phyloP scores from a whole-genome alignment of 352 stramenopile genomes.

The Phytophthora fragariae region DNA sequence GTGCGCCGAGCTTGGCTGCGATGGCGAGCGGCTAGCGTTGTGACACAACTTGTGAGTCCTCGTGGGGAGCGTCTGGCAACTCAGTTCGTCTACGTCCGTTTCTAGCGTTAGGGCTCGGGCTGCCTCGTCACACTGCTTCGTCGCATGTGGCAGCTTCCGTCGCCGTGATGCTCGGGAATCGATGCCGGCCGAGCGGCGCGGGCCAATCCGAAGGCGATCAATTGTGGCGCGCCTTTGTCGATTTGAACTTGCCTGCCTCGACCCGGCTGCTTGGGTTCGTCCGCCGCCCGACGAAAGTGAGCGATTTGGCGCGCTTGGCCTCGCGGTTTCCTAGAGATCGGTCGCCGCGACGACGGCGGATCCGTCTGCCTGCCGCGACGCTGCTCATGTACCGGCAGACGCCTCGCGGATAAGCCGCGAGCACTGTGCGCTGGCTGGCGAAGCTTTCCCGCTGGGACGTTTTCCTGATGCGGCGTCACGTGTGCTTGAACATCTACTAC shows the following conservation, averaged over 20 bases:
- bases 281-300: background rate
- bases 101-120: background rate
- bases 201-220: slow-evolving; percentile 2
- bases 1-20: background rate
- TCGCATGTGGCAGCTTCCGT: slow-evolving; percentile 21
- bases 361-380: background rate
- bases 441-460: background rate
- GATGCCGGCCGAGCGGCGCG: background rate
- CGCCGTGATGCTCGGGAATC: slow-evolving; percentile 5
- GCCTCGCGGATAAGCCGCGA: background rate
- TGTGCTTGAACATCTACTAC: slow-evolving; percentile 11
- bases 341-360: background rate
- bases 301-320: slow-evolving; percentile 19
- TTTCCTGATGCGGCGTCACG: background rate
- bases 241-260: slow-evolving; percentile 22
- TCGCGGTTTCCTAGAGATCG: slow-evolving; percentile 33
- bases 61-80: slow-evolving; percentile 3
- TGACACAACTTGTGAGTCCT: too few species aligned
- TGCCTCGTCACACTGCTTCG: slow-evolving; percentile 34
- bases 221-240: slow-evolving; percentile 6
- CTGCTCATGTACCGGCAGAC: background rate
- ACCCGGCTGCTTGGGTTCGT: slow-evolving; percentile 16
- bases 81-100: slow-evolving; percentile 28
- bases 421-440: too few species aligned
- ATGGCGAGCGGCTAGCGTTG: too few species aligned